Evolutionary conservation across 1,284 basidiomycete species (phyloP), one percentile per base, ranked within the genome.

Genomic region (Caloboletus firmus): DNA sequence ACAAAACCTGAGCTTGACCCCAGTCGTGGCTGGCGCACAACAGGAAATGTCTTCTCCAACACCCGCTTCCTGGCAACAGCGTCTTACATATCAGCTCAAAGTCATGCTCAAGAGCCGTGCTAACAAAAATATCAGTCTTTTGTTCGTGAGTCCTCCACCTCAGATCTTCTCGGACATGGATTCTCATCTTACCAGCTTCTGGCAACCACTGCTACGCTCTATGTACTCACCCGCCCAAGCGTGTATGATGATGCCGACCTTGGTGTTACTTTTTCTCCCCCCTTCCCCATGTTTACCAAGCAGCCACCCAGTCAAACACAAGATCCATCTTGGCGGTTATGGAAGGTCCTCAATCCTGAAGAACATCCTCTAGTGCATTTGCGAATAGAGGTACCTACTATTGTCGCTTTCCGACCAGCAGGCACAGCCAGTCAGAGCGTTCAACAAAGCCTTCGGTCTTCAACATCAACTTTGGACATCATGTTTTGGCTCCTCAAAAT

Each of bases 271-370:
- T 49, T 59, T 60, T 60, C 64, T 42, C 46, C 64, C 54, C 72
- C 72, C 45, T 77, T 75, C 37, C 71, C 76, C 48, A 70, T 67
- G 48, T 76, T 65, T 45, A 47, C 57, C 49, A 57, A 70, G 61
- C 51, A 67, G 56, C 49, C 62, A 56, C 41, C 69, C 56, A 52
- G 36, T 51, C 66, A 67, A 58, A 62, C 71, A 46, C 58, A 75
- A 26, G 76, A 81, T 41, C 78, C 82, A 15, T 81, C 85, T n/a
- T 79, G 75, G 72, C 74, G 79, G 41, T 77, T 95, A 34, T 98
- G 95, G 95, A 84, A 85, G 50, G 76, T 83, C 1, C 73, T 97
- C 40, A 96, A 95, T 65, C 91, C 93, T 1, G 70, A 73, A 2
- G 83, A 86, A 51, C 80, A 85, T 50, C 69, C 80, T 1, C 76